Evolutionary conservation across 1,139 yeast genomes (phyloP).

Genomic region (Saccharomyces pastorianus): DNA sequence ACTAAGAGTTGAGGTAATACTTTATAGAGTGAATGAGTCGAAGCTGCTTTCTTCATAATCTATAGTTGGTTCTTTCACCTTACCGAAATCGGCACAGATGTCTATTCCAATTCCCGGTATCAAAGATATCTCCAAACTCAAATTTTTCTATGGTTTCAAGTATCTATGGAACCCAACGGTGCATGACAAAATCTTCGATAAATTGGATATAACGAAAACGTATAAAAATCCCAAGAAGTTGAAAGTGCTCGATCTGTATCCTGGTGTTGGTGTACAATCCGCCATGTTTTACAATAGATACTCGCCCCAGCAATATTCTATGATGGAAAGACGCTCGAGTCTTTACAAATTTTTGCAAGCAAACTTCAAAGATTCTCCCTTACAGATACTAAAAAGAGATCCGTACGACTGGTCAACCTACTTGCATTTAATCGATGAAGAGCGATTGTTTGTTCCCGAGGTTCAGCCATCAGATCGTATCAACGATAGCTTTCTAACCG

Average conservation of each 20-base stretch:
- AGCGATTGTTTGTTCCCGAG: slow-evolving; percentile 38
- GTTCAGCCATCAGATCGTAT: slow-evolving; percentile 39
- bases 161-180: slow-evolving; percentile 30
- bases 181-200: slow-evolving; percentile 18
- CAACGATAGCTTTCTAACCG: slow-evolving; percentile 54
- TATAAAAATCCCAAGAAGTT: slow-evolving; percentile 40
- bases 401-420: slow-evolving; percentile 67
- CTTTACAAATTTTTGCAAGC: slow-evolving; percentile 33
- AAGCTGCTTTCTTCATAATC: not conserved
- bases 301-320: slow-evolving; percentile 51
- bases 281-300: slow-evolving; percentile 44
- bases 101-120: slow-evolving; percentile 8
- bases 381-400: slow-evolving; percentile 30
- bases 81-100: slow-evolving; percentile 5
- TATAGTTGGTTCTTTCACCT: slow-evolving; percentile 1
- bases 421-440: slow-evolving; percentile 36
- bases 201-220: slow-evolving; percentile 31
- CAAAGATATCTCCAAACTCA: slow-evolving; percentile 12
- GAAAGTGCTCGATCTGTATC: slow-evolving; percentile 59
- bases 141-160: slow-evolving; percentile 25
- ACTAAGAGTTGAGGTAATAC: not conserved
- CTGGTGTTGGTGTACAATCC: slow-evolving; percentile 48
- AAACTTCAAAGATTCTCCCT: slow-evolving; percentile 18
- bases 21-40: not conserved
- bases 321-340: slow-evolving; percentile 46